phyloP scores from a whole-genome alignment of 2,329 filamentous ascomycete genomes.

The Aspergillus unguis region DNA sequence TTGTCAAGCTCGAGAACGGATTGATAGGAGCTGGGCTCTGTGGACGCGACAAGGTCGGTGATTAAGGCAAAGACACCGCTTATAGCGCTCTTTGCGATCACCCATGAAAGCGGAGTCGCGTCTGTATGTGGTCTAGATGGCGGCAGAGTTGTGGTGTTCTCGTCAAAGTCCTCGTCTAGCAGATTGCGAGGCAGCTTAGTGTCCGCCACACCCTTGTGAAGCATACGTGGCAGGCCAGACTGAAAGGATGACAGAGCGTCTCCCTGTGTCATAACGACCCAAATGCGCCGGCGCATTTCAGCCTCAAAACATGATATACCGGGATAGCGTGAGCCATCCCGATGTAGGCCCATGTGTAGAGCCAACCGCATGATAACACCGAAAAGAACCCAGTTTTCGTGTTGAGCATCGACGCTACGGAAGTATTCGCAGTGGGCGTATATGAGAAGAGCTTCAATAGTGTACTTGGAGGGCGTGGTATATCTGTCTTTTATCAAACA shows the following conservation, averaged over 20 bases:
- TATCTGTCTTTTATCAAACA: slow-evolving; percentile 2
- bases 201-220: slow-evolving; percentile 38
- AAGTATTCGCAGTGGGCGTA: slow-evolving; percentile 6
- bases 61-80: slow-evolving; percentile 10
- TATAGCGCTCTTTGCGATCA: slow-evolving; percentile 15
- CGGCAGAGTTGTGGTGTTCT: slow-evolving; percentile 31
- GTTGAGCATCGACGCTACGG: slow-evolving; percentile 1
- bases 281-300: slow-evolving; percentile 38
- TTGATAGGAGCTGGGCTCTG: slow-evolving; percentile 14
- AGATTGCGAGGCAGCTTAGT: slow-evolving; percentile 41
- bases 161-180: slow-evolving; percentile 40
- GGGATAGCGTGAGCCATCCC: slow-evolving; percentile 37
- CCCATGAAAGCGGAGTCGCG: slow-evolving; percentile 20
- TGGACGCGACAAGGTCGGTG: slow-evolving; percentile 11
- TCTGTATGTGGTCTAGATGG: slow-evolving; percentile 24
- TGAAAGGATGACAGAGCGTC: slow-evolving; percentile 40
- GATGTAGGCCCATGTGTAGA: slow-evolving; percentile 43
- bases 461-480: slow-evolving; percentile 1
- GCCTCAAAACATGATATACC: slow-evolving; percentile 35
- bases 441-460: slow-evolving; percentile 2
- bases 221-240: slow-evolving; percentile 39
- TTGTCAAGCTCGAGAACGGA: slow-evolving; percentile 21
- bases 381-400: slow-evolving; percentile 25
- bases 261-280: slow-evolving; percentile 34
- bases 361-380: slow-evolving; percentile 29